Base-by-base conservation (phyloP, 140 eudicot species). In the Flaveria floridana region DNA sequence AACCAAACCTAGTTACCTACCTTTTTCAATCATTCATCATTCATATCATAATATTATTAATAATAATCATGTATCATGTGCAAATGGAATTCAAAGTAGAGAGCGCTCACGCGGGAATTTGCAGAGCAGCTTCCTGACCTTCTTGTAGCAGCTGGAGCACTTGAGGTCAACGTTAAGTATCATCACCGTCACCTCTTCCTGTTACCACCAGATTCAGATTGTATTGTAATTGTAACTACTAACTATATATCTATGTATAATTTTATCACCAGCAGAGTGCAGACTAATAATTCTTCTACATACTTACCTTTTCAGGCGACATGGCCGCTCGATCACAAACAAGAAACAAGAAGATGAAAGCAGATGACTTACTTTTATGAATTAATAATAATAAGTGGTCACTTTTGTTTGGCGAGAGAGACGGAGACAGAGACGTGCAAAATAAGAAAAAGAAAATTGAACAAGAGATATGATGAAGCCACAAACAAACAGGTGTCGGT, bases 81-180 rank as follows among this genome's bases (percentile, higher is more conserved):
- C 50, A 9, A 9, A 44, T 44, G 50, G 3, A 7, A 11, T 7
- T 7, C 13, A 44, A 44, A 8, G 13, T 44, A 7, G 3, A 2
- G 16, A 47, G 1, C 4, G n/a, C 95, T 76, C 20, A 88, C 95
- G 89, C 28, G 90, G 95, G 83, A 81, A 86, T 68, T 80, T 79
- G 79, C 87, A 84, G 73, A 88, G 89, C 42, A 86, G 34, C 75
- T 77, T 81, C 86, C 76, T 84, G 78, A 88, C 85, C 82, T 88
- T 88, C 82, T 76, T 86, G 87, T 86, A 88, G 79, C 95, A 88
- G 63, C 82, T 52, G 14, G 79, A 15, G 64, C 95, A 88, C 50
- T 88, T 72, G 1, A 88, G 87, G 65, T 88, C 91, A 59, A 86
- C 95, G 59, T 82, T 70, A n/a, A 88, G 77, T 53, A 88, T 75